A percentile compares a stretch with the other conserved stretches of the same genome.
Evolutionary conservation across 306 rosid genomes (phyloP).

Genomic region (Medicago arabica): DNA sequence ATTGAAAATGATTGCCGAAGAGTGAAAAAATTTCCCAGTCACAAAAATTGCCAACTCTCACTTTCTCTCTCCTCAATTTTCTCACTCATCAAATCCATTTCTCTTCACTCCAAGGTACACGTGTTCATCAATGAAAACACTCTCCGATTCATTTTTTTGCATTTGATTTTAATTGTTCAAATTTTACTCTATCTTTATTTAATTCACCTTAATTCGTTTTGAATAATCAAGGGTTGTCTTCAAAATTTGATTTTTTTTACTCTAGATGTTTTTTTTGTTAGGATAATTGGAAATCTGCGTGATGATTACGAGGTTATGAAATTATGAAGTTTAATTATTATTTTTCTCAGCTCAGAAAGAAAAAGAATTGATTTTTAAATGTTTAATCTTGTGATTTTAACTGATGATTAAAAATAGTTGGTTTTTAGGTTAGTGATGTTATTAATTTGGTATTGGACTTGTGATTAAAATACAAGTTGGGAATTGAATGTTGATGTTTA

Average conservation of each 20-base stretch:
- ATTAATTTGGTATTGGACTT: neutral
- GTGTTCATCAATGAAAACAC: neutral
- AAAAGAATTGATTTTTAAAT: neutral
- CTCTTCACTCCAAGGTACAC: conserved; percentile 37
- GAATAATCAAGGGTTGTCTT: conserved; percentile 33
- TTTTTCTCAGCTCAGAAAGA: conserved; percentile 8
- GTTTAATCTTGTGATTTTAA: conserved; percentile 15
- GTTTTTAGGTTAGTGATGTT: conserved; percentile 16
- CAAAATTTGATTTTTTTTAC: conserved; percentile 5
- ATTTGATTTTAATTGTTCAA: conserved; percentile 37
- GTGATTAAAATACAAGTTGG: neutral
- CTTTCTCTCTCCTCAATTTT: conserved; percentile 27
- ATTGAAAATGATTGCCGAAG: conserved; percentile 41
- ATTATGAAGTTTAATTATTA: neutral
- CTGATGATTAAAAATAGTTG: neutral
- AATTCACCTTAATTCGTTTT: conserved; percentile 19
- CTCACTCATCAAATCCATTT: conserved; percentile 41
- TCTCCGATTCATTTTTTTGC: conserved; percentile 34
- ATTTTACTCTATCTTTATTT: neutral
- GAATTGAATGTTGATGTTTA: conserved; percentile 3
- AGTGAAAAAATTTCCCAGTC: conserved; percentile 43
- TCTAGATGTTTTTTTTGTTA: neutral
- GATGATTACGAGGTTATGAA: conserved; percentile 19
- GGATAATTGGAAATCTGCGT: conserved; percentile 34
- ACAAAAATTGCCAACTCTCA: conserved; percentile 38